Evolutionary conservation across 2,329 filamentous ascomycete species (phyloP), one percentile per base, ranked within the genome.

Genomic region (Fusarium secorum): DNA sequence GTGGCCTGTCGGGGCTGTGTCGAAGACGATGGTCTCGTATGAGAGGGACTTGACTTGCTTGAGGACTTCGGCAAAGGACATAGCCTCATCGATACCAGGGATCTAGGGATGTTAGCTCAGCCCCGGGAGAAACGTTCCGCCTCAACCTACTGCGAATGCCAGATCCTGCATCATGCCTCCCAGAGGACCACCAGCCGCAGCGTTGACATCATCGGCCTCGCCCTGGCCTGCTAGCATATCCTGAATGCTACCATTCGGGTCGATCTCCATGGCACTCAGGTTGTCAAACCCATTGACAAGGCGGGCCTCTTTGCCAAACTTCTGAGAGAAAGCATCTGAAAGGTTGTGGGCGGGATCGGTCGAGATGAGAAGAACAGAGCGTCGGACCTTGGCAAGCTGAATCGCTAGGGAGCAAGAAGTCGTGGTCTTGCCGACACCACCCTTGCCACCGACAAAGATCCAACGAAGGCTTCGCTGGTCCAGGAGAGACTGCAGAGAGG

Each of bases 41-140:
- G 94, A 97, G 79, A 98, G 92, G 42, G 94, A 97, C 85, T 98
- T 98, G 85, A 99, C 96, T 83, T 99, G 96, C 84, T 99, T 99
- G 78, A 99, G 88, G 72, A 99, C 96, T 85, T 99, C 96, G 80
- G 96, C 96, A 79, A 99, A 99, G 62, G 95, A 98, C 96, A 99
- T 99, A 81, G 96, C 96, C 83, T 99, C 96, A 80, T 99, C 96
- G 70, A 99, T 97, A 83, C 96, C 96, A 22, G 96, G 96, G 70
- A 99, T 99, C 93, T 97, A 75, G 17, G 13, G 5, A 5, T 39
- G 17, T 68, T 35, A 68, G 64, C 42, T 36, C 10, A 11, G 9
- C 7, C 20, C n/a, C 5, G 18, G 56, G 22, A 11, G 9, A 13
- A 26, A 17, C 10, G 30, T 32, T 33, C 38, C 18, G 14, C 35